Evolutionary conservation across 2,329 filamentous ascomycete genomes (phyloP).

Genomic region (Tolypocladium guangdongense): DNA sequence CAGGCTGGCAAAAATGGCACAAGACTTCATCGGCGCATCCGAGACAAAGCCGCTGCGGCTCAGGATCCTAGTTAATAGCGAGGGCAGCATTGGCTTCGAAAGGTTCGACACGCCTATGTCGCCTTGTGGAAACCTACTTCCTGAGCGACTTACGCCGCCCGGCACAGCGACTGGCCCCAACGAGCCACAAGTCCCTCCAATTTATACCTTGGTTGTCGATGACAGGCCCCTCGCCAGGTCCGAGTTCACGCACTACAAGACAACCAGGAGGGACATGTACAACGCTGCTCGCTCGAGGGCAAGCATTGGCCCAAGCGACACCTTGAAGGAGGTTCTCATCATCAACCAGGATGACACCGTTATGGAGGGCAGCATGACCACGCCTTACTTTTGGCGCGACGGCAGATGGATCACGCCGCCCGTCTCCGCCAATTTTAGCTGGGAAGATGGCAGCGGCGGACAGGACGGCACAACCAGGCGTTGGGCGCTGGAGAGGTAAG

Average conservation of each 20-base stretch:
- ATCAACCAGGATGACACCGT: slow-evolving; percentile 52
- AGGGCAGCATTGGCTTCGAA: slow-evolving; percentile 35
- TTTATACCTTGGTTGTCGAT: slow-evolving; percentile 36
- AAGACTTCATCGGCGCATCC: slow-evolving; percentile 23
- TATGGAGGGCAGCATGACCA: slow-evolving; percentile 80
- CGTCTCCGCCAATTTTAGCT: slow-evolving; percentile 31
- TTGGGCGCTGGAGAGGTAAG: slow-evolving; percentile 65
- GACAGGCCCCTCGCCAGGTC: slow-evolving; percentile 28
- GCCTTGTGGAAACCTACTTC: slow-evolving; percentile 44
- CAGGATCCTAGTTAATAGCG: slow-evolving; percentile 40
- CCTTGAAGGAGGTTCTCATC: slow-evolving; percentile 61
- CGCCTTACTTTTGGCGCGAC: slow-evolving; percentile 66
- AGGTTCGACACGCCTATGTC: slow-evolving; percentile 24
- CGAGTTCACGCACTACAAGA: slow-evolving; percentile 78
- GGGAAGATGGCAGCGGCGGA: slow-evolving; percentile 51
- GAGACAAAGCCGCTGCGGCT: slow-evolving; percentile 34
- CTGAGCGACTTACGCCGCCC: slow-evolving; percentile 40
- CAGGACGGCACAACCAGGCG: slow-evolving; percentile 73
- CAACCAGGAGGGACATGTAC: slow-evolving; percentile 63
- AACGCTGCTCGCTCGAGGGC: slow-evolving; percentile 54
- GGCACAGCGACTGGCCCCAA: slow-evolving; percentile 8
- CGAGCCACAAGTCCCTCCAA: slow-evolving; percentile 15
- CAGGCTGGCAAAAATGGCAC: slow-evolving; percentile 20
- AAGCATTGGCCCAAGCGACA: slow-evolving; percentile 36
- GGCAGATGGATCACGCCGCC: slow-evolving; percentile 73